Base-by-base conservation (phyloP, 2,329 filamentous ascomycete genomes). In the Fusarium kyushuense region DNA sequence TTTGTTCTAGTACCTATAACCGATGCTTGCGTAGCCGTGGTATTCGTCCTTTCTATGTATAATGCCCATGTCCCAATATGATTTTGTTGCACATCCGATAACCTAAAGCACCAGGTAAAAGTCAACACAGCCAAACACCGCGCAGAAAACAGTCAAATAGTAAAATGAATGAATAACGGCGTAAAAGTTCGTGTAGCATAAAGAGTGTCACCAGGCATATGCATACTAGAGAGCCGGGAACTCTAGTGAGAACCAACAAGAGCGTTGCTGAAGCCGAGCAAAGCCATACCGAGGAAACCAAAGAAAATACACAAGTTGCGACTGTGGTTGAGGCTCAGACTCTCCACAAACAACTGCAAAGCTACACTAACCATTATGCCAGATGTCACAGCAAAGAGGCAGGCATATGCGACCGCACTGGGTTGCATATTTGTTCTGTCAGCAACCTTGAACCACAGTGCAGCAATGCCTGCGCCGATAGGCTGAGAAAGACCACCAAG, bases 281-380 rank as follows among this genome's bases (percentile, higher is more conserved):
- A 81, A 0, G 89, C 89, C 94, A 98, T 98, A 2, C 96, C 92
- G 25, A 92, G 75, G 80, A 96, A 96, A 10, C 89, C 93, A 82
- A 93, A 94, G 25, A 88, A 84, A 74, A 94, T 92, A 79, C 92
- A 94, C 74, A 96, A 76, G 63, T 90, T 89, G 64, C 90, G 85
- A 74, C 90, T 90, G 80, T 96, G 93, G 70, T 93, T 94, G 75
- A 97, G 80, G 59, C 90, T 92, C 76, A 97, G 78, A 70, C 91
- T 91, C 82, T 99, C 94, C 5, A 92, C 90, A 75, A 97, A 95
- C 9, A 99, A 83, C 79, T 96, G 92, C 75, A 99, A 80, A 4
- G 91, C 94, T 30, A 99, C 96, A 72, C 92, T 96, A 29, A 93
- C 90, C 96, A 99, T 98, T 73, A 99, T 96, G 2, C 96, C 96